Percentiles rank a stretch among this genome's conserved stretches.
Evolutionary conservation across 73 alveolate genomes (phyloP).

Genomic region (Paramecium tetraurelia): DNA sequence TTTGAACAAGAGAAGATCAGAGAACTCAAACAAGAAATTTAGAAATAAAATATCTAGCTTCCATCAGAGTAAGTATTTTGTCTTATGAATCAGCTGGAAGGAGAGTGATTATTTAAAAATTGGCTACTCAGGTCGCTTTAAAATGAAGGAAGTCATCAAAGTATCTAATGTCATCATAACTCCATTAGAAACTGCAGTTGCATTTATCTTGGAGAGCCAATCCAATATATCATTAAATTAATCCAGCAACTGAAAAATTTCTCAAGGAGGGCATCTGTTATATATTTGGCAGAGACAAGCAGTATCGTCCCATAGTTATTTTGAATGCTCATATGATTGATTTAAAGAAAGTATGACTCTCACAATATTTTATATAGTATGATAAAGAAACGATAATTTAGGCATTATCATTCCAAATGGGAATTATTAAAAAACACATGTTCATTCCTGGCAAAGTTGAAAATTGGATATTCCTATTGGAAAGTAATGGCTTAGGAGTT

Average conservation of each 20-base stretch:
- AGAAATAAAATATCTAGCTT: background rate
- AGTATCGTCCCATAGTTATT: constrained; percentile 51
- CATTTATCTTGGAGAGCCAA: constrained; percentile 48
- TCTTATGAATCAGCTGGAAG: constrained; percentile 4
- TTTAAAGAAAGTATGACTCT: constrained; percentile 33
- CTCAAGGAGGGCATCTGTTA: constrained; percentile 44
- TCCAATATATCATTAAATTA: constrained; percentile 48
- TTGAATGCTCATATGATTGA: constrained; percentile 44
- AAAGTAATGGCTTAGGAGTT: constrained; percentile 56
- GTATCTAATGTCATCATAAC: background rate
- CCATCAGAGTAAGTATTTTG: constrained; percentile 43
- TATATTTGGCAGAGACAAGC: constrained; percentile 55
- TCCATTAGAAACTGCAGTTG: background rate
- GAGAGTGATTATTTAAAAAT: constrained; percentile 61
- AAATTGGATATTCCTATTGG: constrained; percentile 58
- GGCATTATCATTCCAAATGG: constrained; percentile 48
- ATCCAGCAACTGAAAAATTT: constrained; percentile 16
- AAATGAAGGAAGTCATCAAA: constrained; percentile 54
- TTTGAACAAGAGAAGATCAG: constrained; percentile 39
- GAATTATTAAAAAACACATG: constrained; percentile 53
- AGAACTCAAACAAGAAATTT: constrained; percentile 55
- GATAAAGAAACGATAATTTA: constrained; percentile 40
- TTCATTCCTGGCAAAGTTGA: constrained; percentile 59
- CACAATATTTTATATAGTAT: constrained; percentile 13
- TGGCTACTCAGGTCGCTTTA: constrained; percentile 51